These are phyloP conservation scores for Canavalia ensiformis DNA, from an alignment of 306 rosid genomes.

Conservation along the genomic window DNA sequence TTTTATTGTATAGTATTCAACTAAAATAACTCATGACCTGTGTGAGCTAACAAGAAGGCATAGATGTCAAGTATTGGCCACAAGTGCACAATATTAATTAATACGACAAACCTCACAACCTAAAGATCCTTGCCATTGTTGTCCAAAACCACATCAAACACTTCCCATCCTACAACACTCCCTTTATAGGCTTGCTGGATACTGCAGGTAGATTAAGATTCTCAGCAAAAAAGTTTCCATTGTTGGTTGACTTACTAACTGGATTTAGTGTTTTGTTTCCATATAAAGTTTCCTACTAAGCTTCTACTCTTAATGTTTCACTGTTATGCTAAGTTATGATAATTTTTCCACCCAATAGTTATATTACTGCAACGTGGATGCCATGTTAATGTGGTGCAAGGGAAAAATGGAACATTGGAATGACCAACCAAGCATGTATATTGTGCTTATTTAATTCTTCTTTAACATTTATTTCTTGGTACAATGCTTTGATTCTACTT, in stretches of 20 bases:
- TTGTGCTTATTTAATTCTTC: no score
- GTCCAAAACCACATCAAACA: slow-evolving; percentile 92
- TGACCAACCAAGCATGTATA: background rate
- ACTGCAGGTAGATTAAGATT: no score
- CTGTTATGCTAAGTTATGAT: background rate
- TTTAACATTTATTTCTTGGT: background rate
- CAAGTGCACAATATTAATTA: background rate
- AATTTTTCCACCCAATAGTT: slow-evolving; percentile 12
- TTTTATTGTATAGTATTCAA: background rate
- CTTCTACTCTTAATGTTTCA: slow-evolving; percentile 3
- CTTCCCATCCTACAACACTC: slow-evolving; percentile 68
- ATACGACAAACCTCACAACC: slow-evolving; percentile 67
- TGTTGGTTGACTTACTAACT: slow-evolving; percentile 12
- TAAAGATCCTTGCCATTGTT: slow-evolving; percentile 97
- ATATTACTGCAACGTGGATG: background rate
- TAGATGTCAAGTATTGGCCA: background rate
- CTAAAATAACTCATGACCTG: slow-evolving; percentile 11
- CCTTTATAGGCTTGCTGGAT: slow-evolving; percentile 20
- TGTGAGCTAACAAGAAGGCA: background rate
- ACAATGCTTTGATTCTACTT: background rate
- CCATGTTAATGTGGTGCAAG: slow-evolving; percentile 21
- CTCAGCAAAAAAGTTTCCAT: background rate
- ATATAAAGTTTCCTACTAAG: slow-evolving; percentile 13
- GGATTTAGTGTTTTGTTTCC: slow-evolving; percentile 13
- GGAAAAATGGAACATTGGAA: background rate